These are phyloP conservation scores for Salix koriyanagi DNA, from an alignment of 345 rosid species.

Conservation along the genomic window DNA sequence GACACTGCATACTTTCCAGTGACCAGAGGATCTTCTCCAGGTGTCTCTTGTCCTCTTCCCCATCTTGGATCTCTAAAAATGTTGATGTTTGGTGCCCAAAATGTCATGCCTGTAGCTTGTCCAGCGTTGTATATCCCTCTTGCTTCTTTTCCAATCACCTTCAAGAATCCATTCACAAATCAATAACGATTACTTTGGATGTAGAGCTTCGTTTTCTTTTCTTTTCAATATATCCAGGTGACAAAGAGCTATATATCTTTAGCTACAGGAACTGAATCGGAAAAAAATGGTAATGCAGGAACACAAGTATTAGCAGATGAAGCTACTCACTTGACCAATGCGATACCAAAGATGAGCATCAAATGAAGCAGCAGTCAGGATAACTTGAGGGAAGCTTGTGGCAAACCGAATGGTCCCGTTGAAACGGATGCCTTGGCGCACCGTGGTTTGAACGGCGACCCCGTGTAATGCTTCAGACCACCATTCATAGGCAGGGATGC, in stretches of 20 bases:
- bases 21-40: slow-evolving; percentile 29
- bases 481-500: slow-evolving; percentile 76
- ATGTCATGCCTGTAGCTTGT: slow-evolving; percentile 29
- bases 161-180: not conserved
- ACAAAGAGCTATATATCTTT: not conserved
- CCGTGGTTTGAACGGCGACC: slow-evolving; percentile 34
- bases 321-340: slow-evolving; percentile 58
- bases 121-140: slow-evolving; percentile 25
- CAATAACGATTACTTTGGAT: not conserved
- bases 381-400: slow-evolving; percentile 90
- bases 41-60: slow-evolving; percentile 35
- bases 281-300: not conserved
- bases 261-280: not conserved
- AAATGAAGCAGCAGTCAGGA: slow-evolving; percentile 73
- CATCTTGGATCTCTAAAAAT: slow-evolving; percentile 30
- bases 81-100: slow-evolving; percentile 34
- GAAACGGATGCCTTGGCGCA: slow-evolving; percentile 64
- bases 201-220: not conserved
- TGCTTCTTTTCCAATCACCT: slow-evolving; percentile 30
- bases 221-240: not conserved
- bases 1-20: slow-evolving; percentile 25
- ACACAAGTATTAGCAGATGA: not conserved
- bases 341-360: slow-evolving; percentile 65
- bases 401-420: slow-evolving; percentile 55
- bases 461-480: slow-evolving; percentile 96